Evolutionary conservation across 768 basidiomycete genomes (phyloP).

Genomic region (Lentinula lateritia): DNA sequence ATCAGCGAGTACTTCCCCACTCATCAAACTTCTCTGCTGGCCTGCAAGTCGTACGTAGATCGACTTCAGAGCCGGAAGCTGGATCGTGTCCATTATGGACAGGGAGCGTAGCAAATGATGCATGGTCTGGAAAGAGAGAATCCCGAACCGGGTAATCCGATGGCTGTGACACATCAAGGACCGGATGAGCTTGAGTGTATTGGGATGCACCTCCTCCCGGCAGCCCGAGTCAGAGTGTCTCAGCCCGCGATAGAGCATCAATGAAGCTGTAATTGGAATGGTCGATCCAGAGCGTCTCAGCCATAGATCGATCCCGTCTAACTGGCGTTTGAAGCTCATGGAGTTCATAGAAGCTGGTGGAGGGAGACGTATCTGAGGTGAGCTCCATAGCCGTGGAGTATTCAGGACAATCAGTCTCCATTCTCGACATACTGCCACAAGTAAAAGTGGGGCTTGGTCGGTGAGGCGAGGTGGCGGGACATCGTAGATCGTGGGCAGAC

Average conservation of each 20-base stretch:
- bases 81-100: not conserved
- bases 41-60: not conserved
- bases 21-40: not conserved
- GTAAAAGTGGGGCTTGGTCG: not conserved
- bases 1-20: not conserved
- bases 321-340: not conserved
- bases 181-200: not conserved
- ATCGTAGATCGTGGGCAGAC: not conserved
- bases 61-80: not conserved
- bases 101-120: not conserved
- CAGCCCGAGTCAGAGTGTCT: not conserved
- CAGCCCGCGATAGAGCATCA: not conserved
- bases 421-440: not conserved
- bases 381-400: not conserved
- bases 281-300: not conserved
- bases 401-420: not conserved
- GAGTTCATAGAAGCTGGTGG: not conserved
- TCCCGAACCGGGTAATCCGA: not conserved
- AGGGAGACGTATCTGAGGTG: not conserved
- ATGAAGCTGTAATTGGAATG: not conserved
- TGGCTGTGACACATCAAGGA: not conserved
- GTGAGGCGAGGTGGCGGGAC: not conserved
- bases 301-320: not conserved
- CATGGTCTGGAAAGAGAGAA: not conserved
- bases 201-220: not conserved